phyloP scores from a whole-genome alignment of 805 yeast genomes.

The Lipomyces sp. region DNA sequence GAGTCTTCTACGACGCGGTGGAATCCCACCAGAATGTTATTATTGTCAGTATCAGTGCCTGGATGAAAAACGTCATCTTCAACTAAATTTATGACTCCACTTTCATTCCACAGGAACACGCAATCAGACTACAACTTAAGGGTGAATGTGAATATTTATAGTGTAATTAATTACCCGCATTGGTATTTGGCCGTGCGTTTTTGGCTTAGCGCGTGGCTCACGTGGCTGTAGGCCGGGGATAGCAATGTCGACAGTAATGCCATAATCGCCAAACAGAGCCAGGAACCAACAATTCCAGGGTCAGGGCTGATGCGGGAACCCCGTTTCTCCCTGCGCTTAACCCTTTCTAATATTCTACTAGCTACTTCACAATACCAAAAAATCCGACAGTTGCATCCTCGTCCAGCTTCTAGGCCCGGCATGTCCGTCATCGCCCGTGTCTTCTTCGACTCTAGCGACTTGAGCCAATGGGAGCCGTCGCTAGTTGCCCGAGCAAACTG shows the following conservation, averaged over 20 bases:
- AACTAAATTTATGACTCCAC: no score
- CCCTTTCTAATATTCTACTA: neutral
- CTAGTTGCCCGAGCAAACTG: slow-evolving; percentile 34
- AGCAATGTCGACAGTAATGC: neutral
- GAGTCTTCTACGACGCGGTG: no score
- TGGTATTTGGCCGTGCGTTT: neutral
- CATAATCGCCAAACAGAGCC: neutral
- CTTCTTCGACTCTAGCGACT: neutral
- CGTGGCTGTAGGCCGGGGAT: neutral
- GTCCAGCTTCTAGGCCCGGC: neutral
- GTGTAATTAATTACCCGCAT: no score
- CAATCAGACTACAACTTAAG: no score
- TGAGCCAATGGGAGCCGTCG: slow-evolving; percentile 7
- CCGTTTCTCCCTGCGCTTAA: neutral
- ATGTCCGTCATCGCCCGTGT: neutral
- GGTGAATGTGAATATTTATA: no score
- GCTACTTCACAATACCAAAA: neutral
- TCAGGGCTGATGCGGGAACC: neutral
- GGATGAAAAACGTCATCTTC: no score
- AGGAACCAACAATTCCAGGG: neutral
- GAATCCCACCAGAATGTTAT: no score
- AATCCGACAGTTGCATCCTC: neutral
- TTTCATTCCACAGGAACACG: no score
- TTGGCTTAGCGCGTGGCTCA: neutral
- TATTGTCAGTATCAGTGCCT: no score